A percentile compares a stretch with the other conserved stretches of the same genome.
These are phyloP conservation scores for Cutaneotrichosporon daszewskae DNA, from an alignment of 1,284 basidiomycete species.

Conservation along the genomic window DNA sequence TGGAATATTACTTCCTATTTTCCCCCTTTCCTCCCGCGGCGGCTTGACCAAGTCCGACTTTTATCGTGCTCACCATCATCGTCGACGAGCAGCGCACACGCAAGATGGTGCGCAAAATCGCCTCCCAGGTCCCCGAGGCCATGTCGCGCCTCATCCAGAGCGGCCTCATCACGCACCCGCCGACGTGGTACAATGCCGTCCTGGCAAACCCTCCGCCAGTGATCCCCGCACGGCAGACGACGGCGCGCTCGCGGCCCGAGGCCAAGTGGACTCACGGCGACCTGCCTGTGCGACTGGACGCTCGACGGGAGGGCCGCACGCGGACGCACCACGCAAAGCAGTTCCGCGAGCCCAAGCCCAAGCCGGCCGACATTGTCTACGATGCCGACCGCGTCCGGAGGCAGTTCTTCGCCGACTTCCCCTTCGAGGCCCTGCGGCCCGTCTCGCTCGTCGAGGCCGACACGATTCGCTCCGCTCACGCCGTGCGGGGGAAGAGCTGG, in stretches of 20 bases:
- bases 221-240: conserved; percentile 67
- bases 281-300: conserved; percentile 12
- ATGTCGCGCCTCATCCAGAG: conserved; percentile 75
- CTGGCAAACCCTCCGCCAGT: conserved; percentile 80
- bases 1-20: conserved; percentile 9
- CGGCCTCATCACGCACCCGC: conserved; percentile 62
- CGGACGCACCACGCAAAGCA: conserved; percentile 17
- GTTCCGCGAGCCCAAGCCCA: conserved; percentile 52
- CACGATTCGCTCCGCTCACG: conserved; percentile 51
- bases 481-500: conserved; percentile 63
- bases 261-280: conserved; percentile 21
- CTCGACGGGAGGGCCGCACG: conserved; percentile 1
- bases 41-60: conserved; percentile 22
- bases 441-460: conserved; percentile 65
- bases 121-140: conserved; percentile 81
- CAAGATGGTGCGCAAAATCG: conserved; percentile 74
- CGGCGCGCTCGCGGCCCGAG: conserved; percentile 50
- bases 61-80: conserved; percentile 5
- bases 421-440: conserved; percentile 87
- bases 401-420: conserved; percentile 93
- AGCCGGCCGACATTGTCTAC: conserved; percentile 66
- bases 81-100: not conserved
- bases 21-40: not conserved
- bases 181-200: conserved; percentile 81
- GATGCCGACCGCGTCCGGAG: conserved; percentile 77